Conservation (phyloP, 2,329 filamentous ascomycete species). For the Tolypocladium nubicola region DNA sequence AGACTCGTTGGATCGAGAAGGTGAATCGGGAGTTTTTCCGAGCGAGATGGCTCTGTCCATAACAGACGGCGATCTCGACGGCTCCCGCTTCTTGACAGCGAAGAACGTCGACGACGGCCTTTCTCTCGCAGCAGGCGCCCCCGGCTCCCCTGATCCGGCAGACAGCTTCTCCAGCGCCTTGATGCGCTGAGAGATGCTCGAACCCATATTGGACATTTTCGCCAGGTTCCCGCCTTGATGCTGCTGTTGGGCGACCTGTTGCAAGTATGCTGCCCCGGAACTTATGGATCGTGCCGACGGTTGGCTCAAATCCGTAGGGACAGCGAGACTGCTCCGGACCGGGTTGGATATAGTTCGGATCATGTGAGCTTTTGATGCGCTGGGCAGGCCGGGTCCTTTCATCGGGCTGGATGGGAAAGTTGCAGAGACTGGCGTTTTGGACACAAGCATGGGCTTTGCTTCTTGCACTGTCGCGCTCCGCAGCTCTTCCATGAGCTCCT, state of each 20-base stretch:
- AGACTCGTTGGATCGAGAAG: slow-evolving; percentile 31
- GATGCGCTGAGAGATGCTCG: slow-evolving; percentile 87
- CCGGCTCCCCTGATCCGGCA: slow-evolving; percentile 20
- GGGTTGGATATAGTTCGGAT: slow-evolving; percentile 39
- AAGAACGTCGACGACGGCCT: slow-evolving; percentile 46
- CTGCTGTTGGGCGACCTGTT: slow-evolving; percentile 44
- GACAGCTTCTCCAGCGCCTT: slow-evolving; percentile 81
- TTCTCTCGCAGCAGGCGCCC: slow-evolving; percentile 16
- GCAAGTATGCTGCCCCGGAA: slow-evolving; percentile 44
- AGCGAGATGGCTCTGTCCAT: slow-evolving; percentile 32
- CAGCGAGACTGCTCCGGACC: slow-evolving; percentile 31
- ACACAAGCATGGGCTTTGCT: slow-evolving; percentile 68
- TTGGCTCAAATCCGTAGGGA: slow-evolving; percentile 34
- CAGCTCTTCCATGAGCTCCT: slow-evolving; percentile 76
- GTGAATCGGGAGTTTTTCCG: slow-evolving; percentile 18
- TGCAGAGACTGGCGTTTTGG: slow-evolving; percentile 72
- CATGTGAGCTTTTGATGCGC: slow-evolving; percentile 14
- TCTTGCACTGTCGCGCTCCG: slow-evolving; percentile 73
- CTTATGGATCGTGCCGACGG: slow-evolving; percentile 42
- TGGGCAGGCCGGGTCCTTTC: slow-evolving; percentile 3
- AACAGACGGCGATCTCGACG: slow-evolving; percentile 34
- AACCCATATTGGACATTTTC: slow-evolving; percentile 68
- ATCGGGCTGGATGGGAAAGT: slow-evolving; percentile 32
- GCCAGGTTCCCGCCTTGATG: slow-evolving; percentile 37
- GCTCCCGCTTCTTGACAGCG: slow-evolving; percentile 42